phyloP scores from a whole-genome alignment of 768 basidiomycete species.

The Xerocomellus chrysenteron region DNA sequence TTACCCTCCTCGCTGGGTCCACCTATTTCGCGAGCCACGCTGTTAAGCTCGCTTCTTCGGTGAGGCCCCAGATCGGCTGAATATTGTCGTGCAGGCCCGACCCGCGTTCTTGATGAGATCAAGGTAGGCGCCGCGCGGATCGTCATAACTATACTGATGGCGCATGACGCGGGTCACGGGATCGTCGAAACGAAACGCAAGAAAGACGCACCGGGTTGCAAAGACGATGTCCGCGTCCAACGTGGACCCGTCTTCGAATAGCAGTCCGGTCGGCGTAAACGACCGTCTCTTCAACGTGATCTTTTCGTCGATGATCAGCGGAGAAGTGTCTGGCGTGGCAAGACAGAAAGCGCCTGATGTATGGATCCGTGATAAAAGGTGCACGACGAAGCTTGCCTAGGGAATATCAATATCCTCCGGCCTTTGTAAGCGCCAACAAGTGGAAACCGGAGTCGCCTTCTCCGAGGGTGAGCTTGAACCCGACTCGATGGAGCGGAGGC shows the following conservation, averaged over 20 bases:
- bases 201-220: neutral
- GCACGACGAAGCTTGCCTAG: constrained; percentile 41
- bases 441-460: constrained; percentile 49
- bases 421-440: constrained; percentile 44
- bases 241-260: constrained; percentile 25
- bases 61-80: constrained; percentile 21
- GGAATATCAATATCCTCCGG: constrained; percentile 65
- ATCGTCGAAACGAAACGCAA: neutral
- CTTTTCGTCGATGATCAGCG: constrained; percentile 42
- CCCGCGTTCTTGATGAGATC: neutral
- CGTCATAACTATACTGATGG: constrained; percentile 4
- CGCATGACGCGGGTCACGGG: neutral
- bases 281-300: constrained; percentile 38
- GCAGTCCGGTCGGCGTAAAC: constrained; percentile 25
- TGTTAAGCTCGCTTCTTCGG: constrained; percentile 24
- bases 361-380: neutral
- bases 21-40: constrained; percentile 47
- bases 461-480: constrained; percentile 54
- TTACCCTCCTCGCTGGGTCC: constrained; percentile 22
- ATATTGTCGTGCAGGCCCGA: neutral
- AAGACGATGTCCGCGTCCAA: constrained; percentile 40
- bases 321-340: constrained; percentile 32
- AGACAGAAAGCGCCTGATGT: no score
- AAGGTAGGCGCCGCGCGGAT: neutral
- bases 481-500: constrained; percentile 44